These are phyloP conservation scores for Teunomyces kruisii DNA, from an alignment of 805 yeast species.

Conservation along the genomic window DNA sequence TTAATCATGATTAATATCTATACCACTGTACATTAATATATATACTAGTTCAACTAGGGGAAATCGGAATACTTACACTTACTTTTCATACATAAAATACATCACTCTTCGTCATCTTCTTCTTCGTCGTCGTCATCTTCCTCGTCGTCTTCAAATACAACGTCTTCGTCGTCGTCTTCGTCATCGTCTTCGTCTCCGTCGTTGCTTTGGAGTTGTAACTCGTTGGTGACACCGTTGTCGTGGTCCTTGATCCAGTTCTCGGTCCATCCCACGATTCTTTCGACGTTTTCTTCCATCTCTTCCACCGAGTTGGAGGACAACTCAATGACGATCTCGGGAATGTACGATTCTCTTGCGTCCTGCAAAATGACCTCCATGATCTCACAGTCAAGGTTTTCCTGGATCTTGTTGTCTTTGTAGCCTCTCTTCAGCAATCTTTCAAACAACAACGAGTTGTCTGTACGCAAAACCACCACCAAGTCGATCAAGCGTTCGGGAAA, in stretches of 20 bases:
- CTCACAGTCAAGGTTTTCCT: slow-evolving; percentile 93
- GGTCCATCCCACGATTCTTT: slow-evolving; percentile 72
- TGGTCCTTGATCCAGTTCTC: slow-evolving; percentile 67
- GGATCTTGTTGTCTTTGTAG: slow-evolving; percentile 77
- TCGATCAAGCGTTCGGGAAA: slow-evolving; percentile 94
- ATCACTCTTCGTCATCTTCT: not conserved
- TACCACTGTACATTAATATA: slow-evolving; percentile 1
- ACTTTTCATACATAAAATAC: too few species aligned
- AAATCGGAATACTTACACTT: not conserved
- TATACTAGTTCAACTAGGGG: slow-evolving; percentile 1
- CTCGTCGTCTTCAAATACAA: slow-evolving; percentile 8
- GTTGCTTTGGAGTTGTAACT: slow-evolving; percentile 15
- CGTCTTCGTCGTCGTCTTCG: slow-evolving; percentile 3
- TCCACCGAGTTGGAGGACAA: slow-evolving; percentile 70
- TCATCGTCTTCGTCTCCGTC: slow-evolving; percentile 9
- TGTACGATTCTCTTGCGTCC: slow-evolving; percentile 85
- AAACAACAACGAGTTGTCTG: slow-evolving; percentile 68
- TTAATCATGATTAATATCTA: not conserved
- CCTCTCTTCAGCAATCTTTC: slow-evolving; percentile 77
- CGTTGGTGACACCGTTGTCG: slow-evolving; percentile 33
- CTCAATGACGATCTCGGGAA: slow-evolving; percentile 77
- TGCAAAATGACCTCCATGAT: slow-evolving; percentile 89
- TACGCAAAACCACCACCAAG: slow-evolving; percentile 82
- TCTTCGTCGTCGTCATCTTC: slow-evolving; percentile 12
- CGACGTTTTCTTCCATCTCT: slow-evolving; percentile 80